Evolutionary conservation across 139 green algal genomes (phyloP), one percentile per base, ranked within the genome.

Genomic region (Volvox africanus): DNA sequence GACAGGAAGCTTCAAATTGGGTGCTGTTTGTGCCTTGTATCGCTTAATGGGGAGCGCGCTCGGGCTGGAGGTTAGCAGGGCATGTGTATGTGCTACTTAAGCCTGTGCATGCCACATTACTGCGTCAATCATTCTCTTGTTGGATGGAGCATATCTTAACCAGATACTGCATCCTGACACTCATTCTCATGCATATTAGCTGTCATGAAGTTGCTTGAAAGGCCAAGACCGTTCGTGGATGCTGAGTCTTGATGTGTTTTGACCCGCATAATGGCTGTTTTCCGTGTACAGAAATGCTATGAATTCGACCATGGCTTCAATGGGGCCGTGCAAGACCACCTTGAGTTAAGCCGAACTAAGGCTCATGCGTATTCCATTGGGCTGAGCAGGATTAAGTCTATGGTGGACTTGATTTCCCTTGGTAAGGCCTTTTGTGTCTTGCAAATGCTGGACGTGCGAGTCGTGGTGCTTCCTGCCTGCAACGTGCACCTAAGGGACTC

Each of bases 261-360:
- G 32, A 61, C 17, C 16, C 33, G 16, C 33, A 26, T 61, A 35
- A 28, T 61, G 32, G 26, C n/a, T n/a, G n/a, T n/a, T 61, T 2
- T 26, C 61, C 76, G 9, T 61, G 32, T 33, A 44, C 36, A 89
- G 69, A 89, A 73, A 82, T 89, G 85, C 26, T 73, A 75, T 21
- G 85, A 89, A 50, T 21, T 89, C 2, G 85, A 89, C 18, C 85
- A 89, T 68, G 18, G 2, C 0, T 75, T 82, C 17, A 82, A 89
- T 50, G 9, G 50, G 14, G 85, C 69, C 12, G 18, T 82, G 18
- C 0, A 82, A 1, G 85, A 82, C 44, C 28, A 68, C 28, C 16
- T 80, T 1, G 12, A 33, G 0, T 0, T 82, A 13, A 73, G n/a
- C 44, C 13, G 24, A 14, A 89, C 28, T 2, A 82, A 82, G 69